phyloP scores from a whole-genome alignment of 1,139 yeast genomes.

The Pichia sorboxylosa region DNA sequence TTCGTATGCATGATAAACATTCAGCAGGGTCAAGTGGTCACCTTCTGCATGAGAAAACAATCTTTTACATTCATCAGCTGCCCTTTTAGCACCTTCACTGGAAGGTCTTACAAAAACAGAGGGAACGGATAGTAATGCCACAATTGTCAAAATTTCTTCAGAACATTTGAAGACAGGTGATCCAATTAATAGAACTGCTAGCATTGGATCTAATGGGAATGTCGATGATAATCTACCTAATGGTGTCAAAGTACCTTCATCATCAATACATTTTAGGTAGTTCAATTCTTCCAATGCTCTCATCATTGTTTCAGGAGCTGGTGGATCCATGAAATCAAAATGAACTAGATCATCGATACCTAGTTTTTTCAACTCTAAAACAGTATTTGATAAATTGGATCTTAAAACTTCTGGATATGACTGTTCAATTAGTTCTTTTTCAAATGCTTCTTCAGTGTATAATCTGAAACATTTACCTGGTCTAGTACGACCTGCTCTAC shows the following conservation, averaged over 20 bases:
- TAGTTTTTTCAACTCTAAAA: conserved; percentile 79
- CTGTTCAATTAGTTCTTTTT: conserved; percentile 87
- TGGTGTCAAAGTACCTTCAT: conserved; percentile 82
- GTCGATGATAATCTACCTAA: conserved; percentile 84
- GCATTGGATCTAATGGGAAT: conserved; percentile 92
- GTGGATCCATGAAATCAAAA: conserved; percentile 98
- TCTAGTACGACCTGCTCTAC: conserved; percentile 99
- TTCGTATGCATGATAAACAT: conserved; percentile 78
- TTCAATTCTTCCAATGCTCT: conserved; percentile 92
- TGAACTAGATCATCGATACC: conserved; percentile 95
- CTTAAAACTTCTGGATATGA: conserved; percentile 92
- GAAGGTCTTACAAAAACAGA: conserved; percentile 91
- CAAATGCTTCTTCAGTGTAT: conserved; percentile 93
- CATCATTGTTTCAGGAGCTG: conserved; percentile 99
- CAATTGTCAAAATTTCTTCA: conserved; percentile 77
- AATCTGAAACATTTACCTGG: conserved; percentile 96
- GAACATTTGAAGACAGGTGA: conserved; percentile 80
- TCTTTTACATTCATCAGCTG: conserved; percentile 87
- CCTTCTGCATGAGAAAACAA: conserved; percentile 90
- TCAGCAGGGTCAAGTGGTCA: conserved; percentile 82
- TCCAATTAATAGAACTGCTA: conserved; percentile 85
- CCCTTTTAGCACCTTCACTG: conserved; percentile 67
- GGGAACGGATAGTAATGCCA: conserved; percentile 74
- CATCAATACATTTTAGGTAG: conserved; percentile 79
- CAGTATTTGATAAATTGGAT: conserved; percentile 84